Conservation (phyloP, 2,329 filamentous ascomycete genomes). For the Thielaviopsis ethacetica region DNA sequence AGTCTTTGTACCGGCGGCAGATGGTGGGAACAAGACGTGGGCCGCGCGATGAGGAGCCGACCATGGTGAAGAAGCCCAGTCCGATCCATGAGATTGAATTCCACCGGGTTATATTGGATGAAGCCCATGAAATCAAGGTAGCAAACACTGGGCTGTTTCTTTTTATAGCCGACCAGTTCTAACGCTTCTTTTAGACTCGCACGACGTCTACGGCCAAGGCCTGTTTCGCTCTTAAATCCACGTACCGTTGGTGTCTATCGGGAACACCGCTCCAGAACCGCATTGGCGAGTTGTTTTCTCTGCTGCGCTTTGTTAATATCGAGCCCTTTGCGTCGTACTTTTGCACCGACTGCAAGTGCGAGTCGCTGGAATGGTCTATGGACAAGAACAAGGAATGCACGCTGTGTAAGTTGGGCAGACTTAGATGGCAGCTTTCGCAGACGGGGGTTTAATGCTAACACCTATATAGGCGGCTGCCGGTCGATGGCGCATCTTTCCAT, state of each 20-base stretch:
- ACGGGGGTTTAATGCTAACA: neutral
- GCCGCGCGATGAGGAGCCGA: neutral
- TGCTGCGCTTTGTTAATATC: conserved; percentile 81
- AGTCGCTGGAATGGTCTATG: conserved; percentile 69
- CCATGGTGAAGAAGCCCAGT: conserved; percentile 42
- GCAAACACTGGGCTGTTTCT: conserved; percentile 1
- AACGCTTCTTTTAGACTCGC: conserved; percentile 36
- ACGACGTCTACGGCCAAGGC: conserved; percentile 86
- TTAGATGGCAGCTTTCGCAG: neutral
- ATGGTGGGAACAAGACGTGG: conserved; percentile 63
- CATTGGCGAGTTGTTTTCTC: conserved; percentile 91
- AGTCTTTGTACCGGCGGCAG: conserved; percentile 85
- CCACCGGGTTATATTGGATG: conserved; percentile 84
- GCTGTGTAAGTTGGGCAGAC: conserved; percentile 40
- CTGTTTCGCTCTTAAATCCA: conserved; percentile 76
- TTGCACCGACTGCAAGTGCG: conserved; percentile 74
- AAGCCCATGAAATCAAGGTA: conserved; percentile 85
- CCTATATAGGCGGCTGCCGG: conserved; percentile 18
- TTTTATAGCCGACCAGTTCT: neutral
- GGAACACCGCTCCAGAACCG: conserved; percentile 93
- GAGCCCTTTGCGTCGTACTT: conserved; percentile 85
- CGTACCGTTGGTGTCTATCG: conserved; percentile 88
- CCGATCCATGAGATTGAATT: conserved; percentile 74
- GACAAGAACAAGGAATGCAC: conserved; percentile 55
- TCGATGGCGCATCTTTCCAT: conserved; percentile 36